phyloP scores from a whole-genome alignment of 2,329 filamentous ascomycete genomes.

The Xylaria sp. region DNA sequence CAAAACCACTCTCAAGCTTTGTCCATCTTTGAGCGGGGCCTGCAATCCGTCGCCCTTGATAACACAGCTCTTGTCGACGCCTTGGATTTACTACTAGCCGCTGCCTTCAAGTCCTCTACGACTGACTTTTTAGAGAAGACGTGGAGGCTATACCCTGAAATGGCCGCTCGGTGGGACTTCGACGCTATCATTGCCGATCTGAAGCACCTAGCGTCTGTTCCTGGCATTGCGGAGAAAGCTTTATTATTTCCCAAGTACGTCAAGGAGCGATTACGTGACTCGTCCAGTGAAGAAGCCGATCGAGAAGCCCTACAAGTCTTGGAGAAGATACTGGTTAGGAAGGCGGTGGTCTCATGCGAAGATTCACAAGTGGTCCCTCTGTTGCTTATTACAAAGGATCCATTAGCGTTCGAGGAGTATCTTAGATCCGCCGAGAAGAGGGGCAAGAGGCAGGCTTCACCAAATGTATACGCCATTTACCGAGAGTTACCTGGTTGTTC shows the following conservation, averaged over 20 bases:
- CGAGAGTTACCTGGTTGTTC: slow-evolving; percentile 53
- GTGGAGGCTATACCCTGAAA: slow-evolving; percentile 44
- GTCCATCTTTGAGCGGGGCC: slow-evolving; percentile 52
- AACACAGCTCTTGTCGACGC: slow-evolving; percentile 50
- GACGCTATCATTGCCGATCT: slow-evolving; percentile 43
- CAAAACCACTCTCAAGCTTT: slow-evolving; percentile 54
- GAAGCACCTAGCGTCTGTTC: slow-evolving; percentile 39
- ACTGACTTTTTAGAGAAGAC: slow-evolving; percentile 36
- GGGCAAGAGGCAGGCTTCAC: slow-evolving; percentile 48
- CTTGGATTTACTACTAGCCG: slow-evolving; percentile 57
- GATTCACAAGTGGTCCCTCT: slow-evolving; percentile 50
- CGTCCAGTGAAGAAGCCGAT: slow-evolving; percentile 11
- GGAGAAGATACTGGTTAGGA: slow-evolving; percentile 46
- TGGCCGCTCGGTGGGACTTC: slow-evolving; percentile 43
- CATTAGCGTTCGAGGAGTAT: slow-evolving; percentile 56
- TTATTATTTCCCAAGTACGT: slow-evolving; percentile 36
- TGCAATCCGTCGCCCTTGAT: slow-evolving; percentile 44
- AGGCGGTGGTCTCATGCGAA: slow-evolving; percentile 43
- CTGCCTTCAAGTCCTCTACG: slow-evolving; percentile 49
- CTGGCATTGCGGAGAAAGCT: slow-evolving; percentile 43
- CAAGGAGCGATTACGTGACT: slow-evolving; percentile 25
- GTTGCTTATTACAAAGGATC: slow-evolving; percentile 54
- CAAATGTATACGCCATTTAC: slow-evolving; percentile 58
- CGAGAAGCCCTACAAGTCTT: slow-evolving; percentile 39
- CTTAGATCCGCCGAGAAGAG: slow-evolving; percentile 49